Base-by-base conservation (phyloP, 2,329 filamentous ascomycete species). In the Talaromyces rugulosus region DNA sequence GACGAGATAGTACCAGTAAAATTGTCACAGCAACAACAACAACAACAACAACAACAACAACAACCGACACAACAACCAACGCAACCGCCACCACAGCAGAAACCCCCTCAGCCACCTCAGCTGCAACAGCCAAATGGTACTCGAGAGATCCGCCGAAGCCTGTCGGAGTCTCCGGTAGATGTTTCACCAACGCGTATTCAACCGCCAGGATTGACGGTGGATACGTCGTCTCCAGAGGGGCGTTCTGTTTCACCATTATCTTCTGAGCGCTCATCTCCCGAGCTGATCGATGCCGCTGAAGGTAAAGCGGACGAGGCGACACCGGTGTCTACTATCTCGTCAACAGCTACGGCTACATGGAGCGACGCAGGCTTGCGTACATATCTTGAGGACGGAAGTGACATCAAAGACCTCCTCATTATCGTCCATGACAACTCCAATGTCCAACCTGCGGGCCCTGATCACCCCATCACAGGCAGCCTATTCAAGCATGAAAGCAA, bases 391-490 rank as follows among this genome's bases (percentile, higher is more conserved):
- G 92, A 95, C 67, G 87, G 91, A 64, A 88, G 88, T 36, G 92
- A 96, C 65, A 92, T 99, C 67, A 87, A 91, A 57, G 94, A 99
- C 73, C 85, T 98, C 72, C 83, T 98, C 58, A 85, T 93, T 42
- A 90, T 99, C 64, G 92, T 99, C 31, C 93, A 96, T 72, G 93
- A 98, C 77, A 96, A 93, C 74, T 90, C 87, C 14, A 90, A 93
- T 63, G 87, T 96, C 16, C 84, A 87, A 50, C 90, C 92, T 18
- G 90, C 89, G 7, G 86, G 89, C 1, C 84, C 85, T n/a, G 91
- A 96, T 62, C 93, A 98, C 74, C 94, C 94, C 0, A 83, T 96
- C 52, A 91, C 90, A 57, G 86, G 87, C 14, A 85, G 87, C 27
- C 79, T 98, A 60, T 98, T 96, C 79, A 87, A 87, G 56, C 91